Percentiles rank a stretch among this genome's conserved stretches.
phyloP scores from a whole-genome alignment of 345 rosid genomes.

The Alliaria petiolata region DNA sequence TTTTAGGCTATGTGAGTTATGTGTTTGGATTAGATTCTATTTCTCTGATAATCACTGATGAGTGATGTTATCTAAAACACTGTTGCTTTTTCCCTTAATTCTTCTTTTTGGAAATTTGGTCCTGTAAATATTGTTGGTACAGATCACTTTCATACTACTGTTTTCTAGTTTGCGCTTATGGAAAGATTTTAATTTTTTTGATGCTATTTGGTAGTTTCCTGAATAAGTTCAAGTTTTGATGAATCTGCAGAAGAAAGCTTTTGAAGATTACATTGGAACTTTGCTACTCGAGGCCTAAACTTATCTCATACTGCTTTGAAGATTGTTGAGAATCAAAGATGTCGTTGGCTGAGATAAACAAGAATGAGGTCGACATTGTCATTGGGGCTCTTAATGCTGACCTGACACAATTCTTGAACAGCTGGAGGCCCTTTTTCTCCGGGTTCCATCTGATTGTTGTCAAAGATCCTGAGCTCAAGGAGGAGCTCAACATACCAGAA shows the following conservation, averaged over 20 bases:
- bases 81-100: too few species aligned
- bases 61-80: not conserved
- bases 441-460: slow-evolving; percentile 83
- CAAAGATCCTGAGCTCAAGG: slow-evolving; percentile 88
- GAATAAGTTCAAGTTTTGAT: slow-evolving; percentile 5
- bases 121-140: too few species aligned
- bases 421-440: slow-evolving; percentile 68
- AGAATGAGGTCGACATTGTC: slow-evolving; percentile 83
- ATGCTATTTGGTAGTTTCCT: slow-evolving; percentile 3
- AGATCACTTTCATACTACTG: not conserved
- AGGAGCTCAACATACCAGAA: slow-evolving; percentile 73
- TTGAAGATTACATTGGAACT: not conserved
- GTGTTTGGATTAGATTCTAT: too few species aligned
- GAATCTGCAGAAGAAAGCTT: slow-evolving; percentile 17
- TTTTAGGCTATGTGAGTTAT: not conserved
- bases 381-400: slow-evolving; percentile 83
- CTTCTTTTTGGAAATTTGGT: too few species aligned
- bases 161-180: not conserved
- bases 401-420: slow-evolving; percentile 61
- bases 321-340: slow-evolving; percentile 34
- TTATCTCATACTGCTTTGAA: not conserved
- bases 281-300: not conserved
- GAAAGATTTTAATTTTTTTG: not conserved
- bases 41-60: too few species aligned
- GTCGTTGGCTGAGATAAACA: slow-evolving; percentile 48